Base-by-base conservation (phyloP, 305 asterid genomes). In the Rubia tinctorum region DNA sequence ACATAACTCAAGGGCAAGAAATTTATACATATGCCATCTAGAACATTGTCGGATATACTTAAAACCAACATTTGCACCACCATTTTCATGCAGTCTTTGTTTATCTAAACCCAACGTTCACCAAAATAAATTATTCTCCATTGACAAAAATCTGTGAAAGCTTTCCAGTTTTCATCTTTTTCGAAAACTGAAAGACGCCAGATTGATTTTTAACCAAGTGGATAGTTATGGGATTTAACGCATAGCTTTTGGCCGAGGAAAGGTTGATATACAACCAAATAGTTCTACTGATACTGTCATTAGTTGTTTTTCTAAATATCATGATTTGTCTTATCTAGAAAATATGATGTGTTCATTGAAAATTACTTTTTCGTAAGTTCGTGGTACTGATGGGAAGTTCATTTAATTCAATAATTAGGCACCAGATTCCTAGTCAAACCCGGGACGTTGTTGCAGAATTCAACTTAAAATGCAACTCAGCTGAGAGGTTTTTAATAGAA, bases 51-150 rank as follows among this genome's bases (percentile, higher is more conserved):
- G 2, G 30, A 27, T 27, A 2, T 27, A 27, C 30, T 27, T 27
- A 27, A 27, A 27, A 2, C 30, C 1, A 27, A 27, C 30, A 27
- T 27, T 27, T 27, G 1, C 30, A 27, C 30, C 30, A 27, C 30
- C 30, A 27, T 27, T 27, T 27, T 27, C 30, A 27, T 1, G 30
- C 30, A 27, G 1, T 27, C 30, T 1, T 27, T 27, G 30, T 2
- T 27, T 27, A 76, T 75, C 53, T 91, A 47, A 91, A 91, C 96
- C 94, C 7, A 71, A 13, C 11, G 59, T 88, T 9, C 84, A 80
- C 49, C 86, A 86, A 49, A 70, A 89, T 2, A 60, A 20, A 0
- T 83, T 83, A 42, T 82, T 80, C 66, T 72, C 25, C 47, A 43
- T 76, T 7, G 95, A 27, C 30, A 27, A 27, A 27, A 27, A 1